A percentile compares a stretch with the other conserved stretches of the same genome.
Conservation (phyloP, 768 basidiomycete genomes). For the Amanita polypyramis region DNA sequence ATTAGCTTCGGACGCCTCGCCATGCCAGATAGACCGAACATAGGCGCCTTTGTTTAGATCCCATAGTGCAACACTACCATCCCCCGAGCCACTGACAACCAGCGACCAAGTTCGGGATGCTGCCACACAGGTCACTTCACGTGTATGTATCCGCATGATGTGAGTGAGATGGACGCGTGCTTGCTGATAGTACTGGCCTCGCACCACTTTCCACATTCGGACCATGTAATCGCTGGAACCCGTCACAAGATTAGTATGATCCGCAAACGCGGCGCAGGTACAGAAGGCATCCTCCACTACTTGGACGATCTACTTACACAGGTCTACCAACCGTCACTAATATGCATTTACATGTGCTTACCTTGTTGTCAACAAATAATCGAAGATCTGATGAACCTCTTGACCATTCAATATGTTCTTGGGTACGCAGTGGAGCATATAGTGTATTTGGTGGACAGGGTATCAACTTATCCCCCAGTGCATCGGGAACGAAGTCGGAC, state of each 20-base stretch:
- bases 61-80: conserved; percentile 84
- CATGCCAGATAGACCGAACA: conserved; percentile 72
- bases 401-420: conserved; percentile 68
- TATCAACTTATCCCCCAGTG: conserved; percentile 45
- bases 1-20: conserved; percentile 24
- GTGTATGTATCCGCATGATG: conserved; percentile 73
- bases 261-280: conserved; percentile 71
- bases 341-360: conserved; percentile 15
- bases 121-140: conserved; percentile 53
- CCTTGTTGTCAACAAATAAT: conserved; percentile 53
- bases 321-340: neutral
- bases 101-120: conserved; percentile 79
- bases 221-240: conserved; percentile 75
- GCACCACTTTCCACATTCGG: conserved; percentile 66
- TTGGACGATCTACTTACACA: conserved; percentile 46
- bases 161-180: conserved; percentile 39
- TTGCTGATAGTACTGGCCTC: conserved; percentile 21
- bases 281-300: conserved; percentile 66
- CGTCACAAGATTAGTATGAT: conserved; percentile 62
- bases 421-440: conserved; percentile 44
- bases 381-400: conserved; percentile 45
- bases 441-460: conserved; percentile 53
- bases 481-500: conserved; percentile 43
- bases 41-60: conserved; percentile 81
- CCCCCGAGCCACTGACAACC: conserved; percentile 73